phyloP scores from a whole-genome alignment of 805 yeast species.

The Ogataea siamensis region DNA sequence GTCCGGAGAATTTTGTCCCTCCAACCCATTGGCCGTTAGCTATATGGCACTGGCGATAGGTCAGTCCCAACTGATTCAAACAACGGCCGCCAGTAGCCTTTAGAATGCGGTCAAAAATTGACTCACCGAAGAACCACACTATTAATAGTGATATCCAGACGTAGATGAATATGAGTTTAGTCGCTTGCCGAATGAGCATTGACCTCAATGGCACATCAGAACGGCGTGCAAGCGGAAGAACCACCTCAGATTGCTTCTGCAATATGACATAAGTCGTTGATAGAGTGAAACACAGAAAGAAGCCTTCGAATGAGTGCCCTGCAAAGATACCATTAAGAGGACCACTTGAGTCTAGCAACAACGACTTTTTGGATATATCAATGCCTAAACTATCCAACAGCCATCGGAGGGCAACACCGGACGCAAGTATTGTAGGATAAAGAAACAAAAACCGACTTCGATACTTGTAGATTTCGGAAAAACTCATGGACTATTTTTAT shows the following conservation, averaged over 20 bases:
- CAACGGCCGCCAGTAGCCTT: slow-evolving; percentile 42
- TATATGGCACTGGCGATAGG: slow-evolving; percentile 26
- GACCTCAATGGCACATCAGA: neutral
- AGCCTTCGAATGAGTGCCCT: slow-evolving; percentile 32
- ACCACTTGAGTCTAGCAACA: slow-evolving; percentile 26
- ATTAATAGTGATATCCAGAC: slow-evolving; percentile 23
- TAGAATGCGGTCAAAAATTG: slow-evolving; percentile 34
- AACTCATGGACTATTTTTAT: neutral
- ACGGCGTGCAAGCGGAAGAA: slow-evolving; percentile 2
- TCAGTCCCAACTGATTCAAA: slow-evolving; percentile 17
- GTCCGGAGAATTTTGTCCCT: slow-evolving; percentile 45
- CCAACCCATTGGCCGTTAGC: slow-evolving; percentile 34
- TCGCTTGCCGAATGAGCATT: slow-evolving; percentile 11
- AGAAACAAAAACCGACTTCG: slow-evolving; percentile 8
- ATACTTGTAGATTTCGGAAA: neutral
- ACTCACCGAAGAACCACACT: slow-evolving; percentile 36
- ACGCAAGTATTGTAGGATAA: slow-evolving; percentile 16
- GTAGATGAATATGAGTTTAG: slow-evolving; percentile 23
- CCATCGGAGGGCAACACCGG: slow-evolving; percentile 14
- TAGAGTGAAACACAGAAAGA: slow-evolving; percentile 11
- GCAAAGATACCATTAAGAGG: slow-evolving; percentile 29
- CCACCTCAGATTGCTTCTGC: slow-evolving; percentile 4
- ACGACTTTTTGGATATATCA: slow-evolving; percentile 8
- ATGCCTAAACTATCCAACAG: slow-evolving; percentile 1
- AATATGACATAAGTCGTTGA: slow-evolving; percentile 14